Base-by-base conservation (phyloP, 2,329 filamentous ascomycete genomes). In the Hymenoscyphus repandus region DNA sequence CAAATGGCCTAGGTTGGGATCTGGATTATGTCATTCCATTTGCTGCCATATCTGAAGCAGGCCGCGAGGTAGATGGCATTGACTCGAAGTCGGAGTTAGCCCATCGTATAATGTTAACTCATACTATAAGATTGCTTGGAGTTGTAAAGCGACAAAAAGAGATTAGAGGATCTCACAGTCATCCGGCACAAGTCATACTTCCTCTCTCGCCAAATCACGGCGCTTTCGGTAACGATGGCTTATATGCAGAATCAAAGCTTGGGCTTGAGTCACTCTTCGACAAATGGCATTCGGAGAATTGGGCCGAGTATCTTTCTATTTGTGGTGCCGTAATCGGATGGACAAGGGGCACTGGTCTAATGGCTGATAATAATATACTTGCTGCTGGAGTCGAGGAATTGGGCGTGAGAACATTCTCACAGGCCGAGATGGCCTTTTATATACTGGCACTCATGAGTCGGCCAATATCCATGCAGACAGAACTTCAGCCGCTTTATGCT, bases 71-170 rank as follows among this genome's bases (percentile, higher is more conserved):
- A 51, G 92, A 97, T 67, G 83, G 76, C 66, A 89, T 97, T 57
- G 92, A 96, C 70, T 96, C 90, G 58, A 93, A 92, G 72, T 96
- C 91, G 11, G 92, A 97, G 74, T 82, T 97, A 54, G 92, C 92
- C 57, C 92, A 96, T 70, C 88, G 92, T 57, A 95, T 96, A 74
- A 96, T 97, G 92, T 75, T 97, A 68, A 96, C 91, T 65, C 97
- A 97, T 72, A 76, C 96, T 3, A 75, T 96, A 56, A 88, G 92
- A 60, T 82, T 97, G 52, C 78, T 97, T 46, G 92, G 92, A 61
- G 82, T 75, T 57, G 86, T 97, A 72, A 96, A 96, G 78, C 72
- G 82, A 9, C 86, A 96, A 69, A 97, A 97, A 78, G 77, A 85
- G 20, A 78, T 85, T 56, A 83, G 86, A 58, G 88, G 87, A 52